Base-by-base conservation (phyloP, 1,284 basidiomycete species). In the Ustilago hordei region DNA sequence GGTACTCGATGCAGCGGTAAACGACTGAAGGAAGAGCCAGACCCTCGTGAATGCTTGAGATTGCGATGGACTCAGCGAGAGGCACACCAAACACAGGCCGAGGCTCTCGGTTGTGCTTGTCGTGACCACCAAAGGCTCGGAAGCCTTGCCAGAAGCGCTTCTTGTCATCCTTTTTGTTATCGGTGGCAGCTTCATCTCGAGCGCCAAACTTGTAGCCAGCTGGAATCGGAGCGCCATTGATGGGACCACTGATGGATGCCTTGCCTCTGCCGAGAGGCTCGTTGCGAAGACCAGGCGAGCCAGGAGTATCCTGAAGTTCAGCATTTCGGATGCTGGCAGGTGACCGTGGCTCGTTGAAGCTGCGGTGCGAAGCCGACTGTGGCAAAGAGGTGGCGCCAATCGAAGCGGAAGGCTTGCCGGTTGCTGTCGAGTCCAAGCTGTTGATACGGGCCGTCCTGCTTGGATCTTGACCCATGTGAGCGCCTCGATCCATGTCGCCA, bases 11-110 rank as follows among this genome's bases (percentile, higher is more conserved):
- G 80, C 93, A 94, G 63, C 96, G 91, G 88, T 95, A 98, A 36
- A 98, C 92, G 69, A 99, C 93, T 4, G 95, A 94, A 1, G 96
- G 97, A 19, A 99, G 89, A 78, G 93, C 92, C 60, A 93, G 93
- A 4, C 86, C 85, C 4, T 86, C 86, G 38, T 84, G 81, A 66
- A 98, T 93, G 84, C 93, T 91, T 6, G 93, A 93, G 38, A 97
- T 91, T 3, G 93, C 92, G 35, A 99, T 90, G 2, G 95, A 92
- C 69, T 98, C 95, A 64, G 93, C 90, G 32, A 99, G 87, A 3
- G 93, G 89, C 6, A 98, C 92, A 32, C 93, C 95, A 86, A 99
- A 98, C 13, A 99, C 94, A 0, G 92, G 77, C 41, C 70, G 61
- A 17, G 69, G 69, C 57, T 76, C 78, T 3, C 75, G 45, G 41